Percentiles rank a stretch among this genome's conserved stretches.
Evolutionary conservation across 495 filamentous ascomycete genomes (phyloP).

Genomic region (Niebla homalea): DNA sequence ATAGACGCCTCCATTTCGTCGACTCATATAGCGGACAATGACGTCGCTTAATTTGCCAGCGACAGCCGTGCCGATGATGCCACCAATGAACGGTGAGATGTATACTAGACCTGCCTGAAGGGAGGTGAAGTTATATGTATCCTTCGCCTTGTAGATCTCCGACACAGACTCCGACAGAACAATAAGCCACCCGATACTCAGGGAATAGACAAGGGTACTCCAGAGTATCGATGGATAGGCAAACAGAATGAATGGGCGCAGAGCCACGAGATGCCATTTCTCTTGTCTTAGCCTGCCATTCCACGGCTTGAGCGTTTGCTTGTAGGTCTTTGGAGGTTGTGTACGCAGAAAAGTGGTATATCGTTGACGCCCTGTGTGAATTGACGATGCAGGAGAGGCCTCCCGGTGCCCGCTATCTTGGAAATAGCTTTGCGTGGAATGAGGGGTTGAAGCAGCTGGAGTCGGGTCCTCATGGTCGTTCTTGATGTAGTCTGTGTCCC

Average conservation of each 20-base stretch:
- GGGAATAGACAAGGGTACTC: constrained; percentile 74
- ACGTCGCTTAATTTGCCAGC: constrained; percentile 82
- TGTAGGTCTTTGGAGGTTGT: constrained; percentile 51
- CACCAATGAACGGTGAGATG: constrained; percentile 78
- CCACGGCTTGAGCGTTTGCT: constrained; percentile 56
- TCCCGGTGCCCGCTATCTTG: constrained; percentile 2
- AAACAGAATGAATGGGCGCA: constrained; percentile 74
- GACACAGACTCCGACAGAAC: constrained; percentile 82
- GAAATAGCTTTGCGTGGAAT: constrained; percentile 1
- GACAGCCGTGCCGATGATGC: constrained; percentile 77
- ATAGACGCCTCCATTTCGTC: constrained; percentile 82
- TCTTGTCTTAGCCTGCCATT: constrained; percentile 67
- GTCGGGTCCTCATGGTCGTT: constrained; percentile 7
- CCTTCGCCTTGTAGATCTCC: constrained; percentile 52
- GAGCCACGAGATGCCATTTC: constrained; percentile 60
- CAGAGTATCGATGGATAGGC: constrained; percentile 84
- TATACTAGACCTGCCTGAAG: constrained; percentile 78
- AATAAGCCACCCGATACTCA: constrained; percentile 92
- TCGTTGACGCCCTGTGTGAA: constrained; percentile 12
- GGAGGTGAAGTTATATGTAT: constrained; percentile 63
- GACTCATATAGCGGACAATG: constrained; percentile 64
- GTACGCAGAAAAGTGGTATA: constrained; percentile 51
- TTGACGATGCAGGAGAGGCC: neutral
- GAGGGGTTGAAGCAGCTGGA: neutral
- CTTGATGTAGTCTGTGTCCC: constrained; percentile 17